Conservation (phyloP, 495 filamentous ascomycete genomes). For the Penicillium manginii region DNA sequence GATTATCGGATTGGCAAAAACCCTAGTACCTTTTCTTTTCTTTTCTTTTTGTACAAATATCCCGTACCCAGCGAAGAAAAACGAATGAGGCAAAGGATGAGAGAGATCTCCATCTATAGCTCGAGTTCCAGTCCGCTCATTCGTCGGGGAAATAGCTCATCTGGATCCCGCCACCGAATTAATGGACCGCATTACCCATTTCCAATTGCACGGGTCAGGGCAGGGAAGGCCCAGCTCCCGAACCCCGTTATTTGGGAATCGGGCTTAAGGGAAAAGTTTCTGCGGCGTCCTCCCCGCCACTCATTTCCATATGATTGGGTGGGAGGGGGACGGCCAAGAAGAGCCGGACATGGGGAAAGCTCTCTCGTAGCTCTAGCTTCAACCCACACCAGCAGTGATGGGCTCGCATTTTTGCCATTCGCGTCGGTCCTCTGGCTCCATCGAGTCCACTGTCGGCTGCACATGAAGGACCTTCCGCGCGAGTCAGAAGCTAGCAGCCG, state of each 20-base stretch:
- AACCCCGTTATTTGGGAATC: slow-evolving; percentile 7
- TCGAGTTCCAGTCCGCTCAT: slow-evolving; percentile 6
- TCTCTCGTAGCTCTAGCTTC: background rate
- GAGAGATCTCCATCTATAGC: background rate
- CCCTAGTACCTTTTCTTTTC: background rate
- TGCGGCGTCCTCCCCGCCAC: background rate
- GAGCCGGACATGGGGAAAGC: slow-evolving; percentile 3
- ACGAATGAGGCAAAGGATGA: background rate
- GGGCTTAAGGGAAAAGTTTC: background rate
- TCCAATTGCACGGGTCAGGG: background rate
- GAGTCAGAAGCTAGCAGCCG: slow-evolving; percentile 26
- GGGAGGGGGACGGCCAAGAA: background rate
- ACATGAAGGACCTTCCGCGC: slow-evolving; percentile 26
- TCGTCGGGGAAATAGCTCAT: slow-evolving; percentile 13
- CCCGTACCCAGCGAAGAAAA: background rate
- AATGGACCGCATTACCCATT: background rate
- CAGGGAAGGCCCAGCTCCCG: slow-evolving; percentile 1
- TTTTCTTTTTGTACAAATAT: background rate
- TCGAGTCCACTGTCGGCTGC: slow-evolving; percentile 15
- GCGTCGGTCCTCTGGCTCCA: background rate
- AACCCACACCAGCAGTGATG: background rate
- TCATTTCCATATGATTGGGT: background rate
- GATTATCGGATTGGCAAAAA: too few relatives aligned
- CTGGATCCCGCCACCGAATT: background rate
- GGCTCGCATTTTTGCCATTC: background rate